Percentiles rank a stretch among this genome's conserved stretches.
These are phyloP conservation scores for Perkinsus olseni DNA, from an alignment of 169 alveolate species.

Conservation along the genomic window DNA sequence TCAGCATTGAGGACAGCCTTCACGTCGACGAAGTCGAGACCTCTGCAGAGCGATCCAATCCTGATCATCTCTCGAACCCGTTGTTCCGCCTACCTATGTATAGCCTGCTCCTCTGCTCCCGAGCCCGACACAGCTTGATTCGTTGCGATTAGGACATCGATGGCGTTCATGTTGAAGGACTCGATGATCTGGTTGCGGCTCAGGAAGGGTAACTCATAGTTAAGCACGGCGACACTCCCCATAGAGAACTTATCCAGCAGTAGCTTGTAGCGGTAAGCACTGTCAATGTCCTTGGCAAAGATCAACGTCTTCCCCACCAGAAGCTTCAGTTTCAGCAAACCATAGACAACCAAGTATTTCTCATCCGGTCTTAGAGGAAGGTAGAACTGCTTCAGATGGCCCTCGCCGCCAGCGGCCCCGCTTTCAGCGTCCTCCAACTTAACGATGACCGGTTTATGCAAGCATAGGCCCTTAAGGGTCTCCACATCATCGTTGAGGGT, in stretches of 20 bases:
- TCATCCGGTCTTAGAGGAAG: constrained; percentile 19
- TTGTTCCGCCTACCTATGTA: neutral
- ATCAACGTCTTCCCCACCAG: constrained; percentile 30
- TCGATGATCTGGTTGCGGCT: constrained; percentile 26
- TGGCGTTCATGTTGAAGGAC: constrained; percentile 7
- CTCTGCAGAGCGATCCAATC: constrained; percentile 17
- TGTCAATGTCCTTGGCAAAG: constrained; percentile 15
- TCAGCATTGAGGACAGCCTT: constrained; percentile 70
- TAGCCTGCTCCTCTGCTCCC: neutral
- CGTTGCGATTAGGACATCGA: neutral
- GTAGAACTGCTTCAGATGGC: constrained; percentile 25
- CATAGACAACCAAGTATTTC: constrained; percentile 31
- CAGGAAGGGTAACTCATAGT: constrained; percentile 29
- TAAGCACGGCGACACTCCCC: constrained; percentile 24
- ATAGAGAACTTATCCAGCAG: constrained; percentile 37
- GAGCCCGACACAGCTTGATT: neutral
- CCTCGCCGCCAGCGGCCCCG: neutral
- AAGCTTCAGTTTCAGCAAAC: constrained; percentile 25
- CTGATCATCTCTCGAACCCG: neutral
- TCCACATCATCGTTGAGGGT: constrained; percentile 29
- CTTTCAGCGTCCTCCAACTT: constrained; percentile 10
- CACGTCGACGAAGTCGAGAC: constrained; percentile 72
- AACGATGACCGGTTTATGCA: constrained; percentile 28
- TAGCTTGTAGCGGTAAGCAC: constrained; percentile 30
- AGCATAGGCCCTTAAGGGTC: constrained; percentile 19